phyloP scores from a whole-genome alignment of 208 protist genomes.

The Crithidia bombi region DNA sequence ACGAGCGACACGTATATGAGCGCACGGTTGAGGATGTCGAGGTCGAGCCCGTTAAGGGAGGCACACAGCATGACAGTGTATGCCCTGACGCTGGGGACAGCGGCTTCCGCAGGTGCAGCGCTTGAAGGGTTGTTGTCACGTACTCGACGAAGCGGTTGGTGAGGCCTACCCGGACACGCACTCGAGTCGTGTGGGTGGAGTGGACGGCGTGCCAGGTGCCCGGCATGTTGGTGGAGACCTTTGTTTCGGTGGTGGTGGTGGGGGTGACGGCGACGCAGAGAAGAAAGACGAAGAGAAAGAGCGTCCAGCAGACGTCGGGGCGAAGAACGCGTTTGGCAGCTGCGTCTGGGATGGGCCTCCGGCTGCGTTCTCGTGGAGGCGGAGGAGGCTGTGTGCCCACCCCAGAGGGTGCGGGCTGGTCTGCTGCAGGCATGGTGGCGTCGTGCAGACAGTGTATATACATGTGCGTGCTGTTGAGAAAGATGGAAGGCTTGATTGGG shows the following conservation, averaged over 20 bases:
- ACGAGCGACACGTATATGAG: not conserved
- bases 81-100: not conserved
- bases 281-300: conserved; percentile 15
- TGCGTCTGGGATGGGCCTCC: too few relatives aligned
- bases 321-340: conserved; percentile 5
- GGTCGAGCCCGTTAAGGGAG: not conserved
- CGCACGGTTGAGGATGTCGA: not conserved
- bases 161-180: too few relatives aligned
- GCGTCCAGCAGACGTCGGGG: conserved; percentile 14
- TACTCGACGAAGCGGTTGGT: not conserved
- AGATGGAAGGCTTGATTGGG: too few relatives aligned
- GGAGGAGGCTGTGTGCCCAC: too few relatives aligned
- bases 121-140: not conserved
- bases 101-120: not conserved
- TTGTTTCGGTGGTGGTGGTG: not conserved
- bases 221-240: not conserved
- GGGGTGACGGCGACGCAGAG: conserved; percentile 4
- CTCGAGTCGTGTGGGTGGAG: conserved; percentile 4
- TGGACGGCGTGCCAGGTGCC: conserved; percentile 4
- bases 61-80: not conserved
- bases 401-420: too few relatives aligned
- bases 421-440: too few relatives aligned
- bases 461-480: too few relatives aligned
- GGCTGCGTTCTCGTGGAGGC: too few relatives aligned
- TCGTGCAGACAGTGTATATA: too few relatives aligned